Evolutionary conservation across 192 early-diverging fungal genomes (phyloP).

Genomic region (Backusella liffmaniae): DNA sequence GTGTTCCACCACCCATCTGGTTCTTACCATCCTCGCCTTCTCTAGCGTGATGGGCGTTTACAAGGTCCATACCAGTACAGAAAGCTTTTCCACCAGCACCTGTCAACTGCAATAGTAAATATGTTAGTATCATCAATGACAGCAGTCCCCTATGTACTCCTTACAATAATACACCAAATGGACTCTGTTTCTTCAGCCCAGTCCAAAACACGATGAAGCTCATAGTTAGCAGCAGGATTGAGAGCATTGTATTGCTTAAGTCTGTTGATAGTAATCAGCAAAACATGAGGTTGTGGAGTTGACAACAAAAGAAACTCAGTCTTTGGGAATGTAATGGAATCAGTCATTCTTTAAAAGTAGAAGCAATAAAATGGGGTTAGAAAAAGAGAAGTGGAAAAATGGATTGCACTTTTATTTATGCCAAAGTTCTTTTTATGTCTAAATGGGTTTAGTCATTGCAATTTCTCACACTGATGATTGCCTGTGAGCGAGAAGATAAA

Average conservation of each 20-base stretch:
- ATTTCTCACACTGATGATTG: not conserved
- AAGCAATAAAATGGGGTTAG: not conserved
- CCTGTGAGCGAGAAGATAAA: not conserved
- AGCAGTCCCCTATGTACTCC: not conserved
- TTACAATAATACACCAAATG: slow-evolving; percentile 36
- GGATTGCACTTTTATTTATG: not conserved
- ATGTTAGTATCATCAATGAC: not conserved
- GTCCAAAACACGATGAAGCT: slow-evolving; percentile 30
- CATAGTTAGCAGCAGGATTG: slow-evolving; percentile 25
- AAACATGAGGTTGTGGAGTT: slow-evolving; percentile 23
- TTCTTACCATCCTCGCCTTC: not conserved
- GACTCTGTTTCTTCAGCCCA: slow-evolving; percentile 32
- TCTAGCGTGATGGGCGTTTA: slow-evolving; percentile 18
- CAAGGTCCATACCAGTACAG: slow-evolving; percentile 40
- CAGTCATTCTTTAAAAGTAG: not conserved
- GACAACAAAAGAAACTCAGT: slow-evolving; percentile 22
- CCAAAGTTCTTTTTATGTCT: slow-evolving; percentile 1
- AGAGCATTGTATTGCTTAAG: slow-evolving; percentile 36
- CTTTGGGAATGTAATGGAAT: slow-evolving; percentile 17
- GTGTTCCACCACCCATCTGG: not conserved
- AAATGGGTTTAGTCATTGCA: not conserved
- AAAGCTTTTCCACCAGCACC: slow-evolving; percentile 36
- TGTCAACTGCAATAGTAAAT: slow-evolving; percentile 23
- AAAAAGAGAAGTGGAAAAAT: not conserved
- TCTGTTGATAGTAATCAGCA: slow-evolving; percentile 38